These are phyloP conservation scores for Pyricularia pennisetigena DNA, from an alignment of 2,329 filamentous ascomycete species.

Conservation along the genomic window DNA sequence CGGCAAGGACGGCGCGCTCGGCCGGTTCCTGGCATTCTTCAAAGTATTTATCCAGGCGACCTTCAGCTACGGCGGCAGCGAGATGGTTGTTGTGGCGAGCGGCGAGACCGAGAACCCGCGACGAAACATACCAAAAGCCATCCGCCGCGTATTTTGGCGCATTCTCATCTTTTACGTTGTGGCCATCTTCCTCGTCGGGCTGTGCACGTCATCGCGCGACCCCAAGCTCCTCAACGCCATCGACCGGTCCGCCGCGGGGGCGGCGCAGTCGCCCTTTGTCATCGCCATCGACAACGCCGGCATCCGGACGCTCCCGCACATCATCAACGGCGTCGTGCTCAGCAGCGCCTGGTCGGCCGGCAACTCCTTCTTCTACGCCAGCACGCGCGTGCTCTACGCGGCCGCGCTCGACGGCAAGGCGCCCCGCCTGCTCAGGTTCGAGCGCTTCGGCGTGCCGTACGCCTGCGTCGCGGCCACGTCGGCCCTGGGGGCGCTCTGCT, in stretches of 20 bases:
- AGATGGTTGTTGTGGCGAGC: slow-evolving; percentile 10
- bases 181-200: slow-evolving; percentile 20
- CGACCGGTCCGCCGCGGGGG: slow-evolving; percentile 15
- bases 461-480: slow-evolving; percentile 32
- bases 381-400: slow-evolving; percentile 29
- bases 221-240: slow-evolving; percentile 20
- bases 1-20: slow-evolving; percentile 20
- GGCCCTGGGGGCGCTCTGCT: slow-evolving; percentile 51
- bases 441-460: slow-evolving; percentile 31
- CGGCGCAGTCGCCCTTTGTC: slow-evolving; percentile 28
- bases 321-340: slow-evolving; percentile 60
- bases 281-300: slow-evolving; percentile 53
- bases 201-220: slow-evolving; percentile 17
- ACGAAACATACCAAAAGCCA: slow-evolving; percentile 10
- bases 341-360: slow-evolving; percentile 25
- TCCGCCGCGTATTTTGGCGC: slow-evolving; percentile 19
- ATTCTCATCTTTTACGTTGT: slow-evolving; percentile 21
- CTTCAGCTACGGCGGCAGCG: slow-evolving; percentile 8
- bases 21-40: slow-evolving; percentile 31
- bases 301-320: slow-evolving; percentile 47
- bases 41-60: slow-evolving; percentile 28
- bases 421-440: slow-evolving; percentile 35
- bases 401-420: slow-evolving; percentile 38
- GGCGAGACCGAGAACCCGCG: slow-evolving; percentile 12
- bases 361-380: slow-evolving; percentile 22